Conservation (phyloP, 2,329 filamentous ascomycete genomes). For the Colletotrichum lentis region DNA sequence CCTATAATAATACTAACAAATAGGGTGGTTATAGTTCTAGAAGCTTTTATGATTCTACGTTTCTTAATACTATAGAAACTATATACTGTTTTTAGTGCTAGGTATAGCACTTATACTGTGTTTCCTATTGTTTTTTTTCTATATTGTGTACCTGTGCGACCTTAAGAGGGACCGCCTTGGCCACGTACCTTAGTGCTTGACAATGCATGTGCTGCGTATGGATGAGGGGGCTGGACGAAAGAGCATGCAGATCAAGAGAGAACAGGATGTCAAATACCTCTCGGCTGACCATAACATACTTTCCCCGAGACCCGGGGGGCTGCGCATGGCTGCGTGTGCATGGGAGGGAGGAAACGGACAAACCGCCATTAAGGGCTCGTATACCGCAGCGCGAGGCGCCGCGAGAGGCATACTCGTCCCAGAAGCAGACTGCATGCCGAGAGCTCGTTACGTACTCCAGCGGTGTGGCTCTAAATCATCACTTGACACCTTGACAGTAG, state of each 20-base stretch:
- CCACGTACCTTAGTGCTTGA: too few species aligned
- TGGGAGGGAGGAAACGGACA: background rate
- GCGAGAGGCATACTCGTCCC: background rate
- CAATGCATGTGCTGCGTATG: too few species aligned
- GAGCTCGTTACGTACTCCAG: background rate
- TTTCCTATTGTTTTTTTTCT: too few species aligned
- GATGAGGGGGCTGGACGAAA: background rate
- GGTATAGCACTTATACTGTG: too few species aligned
- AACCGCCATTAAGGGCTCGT: background rate
- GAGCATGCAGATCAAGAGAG: background rate
- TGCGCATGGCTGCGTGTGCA: background rate
- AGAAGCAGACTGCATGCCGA: background rate
- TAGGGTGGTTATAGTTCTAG: too few species aligned
- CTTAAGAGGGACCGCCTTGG: too few species aligned
- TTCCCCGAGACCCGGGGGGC: background rate
- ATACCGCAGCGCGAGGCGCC: background rate
- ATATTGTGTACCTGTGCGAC: too few species aligned
- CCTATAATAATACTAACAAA: too few species aligned
- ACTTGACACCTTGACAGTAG: background rate
- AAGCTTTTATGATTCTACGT: too few species aligned
- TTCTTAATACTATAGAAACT: too few species aligned
- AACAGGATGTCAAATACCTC: too few species aligned
- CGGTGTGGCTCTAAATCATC: conserved; percentile 15
- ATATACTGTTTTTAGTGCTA: too few species aligned
- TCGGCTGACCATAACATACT: background rate